These are phyloP conservation scores for Hagleromyces aurorensis DNA, from an alignment of 805 yeast genomes.

Conservation along the genomic window DNA sequence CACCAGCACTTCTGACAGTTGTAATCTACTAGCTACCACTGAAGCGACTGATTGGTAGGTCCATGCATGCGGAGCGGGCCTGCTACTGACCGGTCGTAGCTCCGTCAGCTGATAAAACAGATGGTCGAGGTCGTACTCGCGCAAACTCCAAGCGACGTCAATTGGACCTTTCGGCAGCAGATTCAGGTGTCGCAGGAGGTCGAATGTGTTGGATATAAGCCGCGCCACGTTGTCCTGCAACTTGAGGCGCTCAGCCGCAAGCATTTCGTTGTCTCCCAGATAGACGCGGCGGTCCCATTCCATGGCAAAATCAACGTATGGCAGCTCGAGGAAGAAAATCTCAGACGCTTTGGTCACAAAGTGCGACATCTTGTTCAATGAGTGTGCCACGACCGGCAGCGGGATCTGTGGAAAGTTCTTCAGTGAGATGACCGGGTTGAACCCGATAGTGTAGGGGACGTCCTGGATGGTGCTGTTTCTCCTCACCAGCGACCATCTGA, in stretches of 20 bases:
- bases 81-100: slow-evolving; percentile 9
- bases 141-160: slow-evolving; percentile 16
- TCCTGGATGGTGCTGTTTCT: slow-evolving; percentile 8
- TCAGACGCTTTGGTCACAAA: slow-evolving; percentile 12
- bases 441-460: slow-evolving; percentile 19
- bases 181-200: slow-evolving; percentile 11
- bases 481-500: neutral
- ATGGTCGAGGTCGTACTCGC: slow-evolving; percentile 24
- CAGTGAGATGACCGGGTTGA: slow-evolving; percentile 22
- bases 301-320: too few species aligned
- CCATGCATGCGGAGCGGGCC: slow-evolving; percentile 10
- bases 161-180: slow-evolving; percentile 13
- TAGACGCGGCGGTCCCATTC: too few species aligned
- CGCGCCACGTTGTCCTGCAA: too few species aligned
- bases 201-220: slow-evolving; percentile 12
- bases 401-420: slow-evolving; percentile 18
- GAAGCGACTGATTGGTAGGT: slow-evolving; percentile 8
- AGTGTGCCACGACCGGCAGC: slow-evolving; percentile 12
- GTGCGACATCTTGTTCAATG: slow-evolving; percentile 19
- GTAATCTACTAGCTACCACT: slow-evolving; percentile 13
- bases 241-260: slow-evolving; percentile 12
- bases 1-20: slow-evolving; percentile 7
- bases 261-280: slow-evolving; percentile 3
- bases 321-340: slow-evolving; percentile 11
- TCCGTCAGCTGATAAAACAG: slow-evolving; percentile 18